phyloP scores from a whole-genome alignment of 2,329 filamentous ascomycete genomes.

The Ophiocordyceps robertsii region DNA sequence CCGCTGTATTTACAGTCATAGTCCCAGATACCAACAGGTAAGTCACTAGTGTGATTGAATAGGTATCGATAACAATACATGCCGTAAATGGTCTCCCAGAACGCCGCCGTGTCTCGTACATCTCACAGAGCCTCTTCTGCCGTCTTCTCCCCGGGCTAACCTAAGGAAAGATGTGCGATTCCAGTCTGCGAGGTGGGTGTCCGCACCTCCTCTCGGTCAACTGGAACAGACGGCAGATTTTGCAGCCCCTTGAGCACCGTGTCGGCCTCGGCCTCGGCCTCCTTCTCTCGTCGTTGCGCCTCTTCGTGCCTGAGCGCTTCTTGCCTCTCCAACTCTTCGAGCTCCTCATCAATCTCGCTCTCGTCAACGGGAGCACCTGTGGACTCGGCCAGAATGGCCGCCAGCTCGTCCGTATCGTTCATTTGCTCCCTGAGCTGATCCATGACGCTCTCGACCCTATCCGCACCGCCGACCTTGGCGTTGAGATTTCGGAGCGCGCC shows the following conservation, averaged over 20 bases:
- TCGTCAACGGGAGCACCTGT: constrained; percentile 53
- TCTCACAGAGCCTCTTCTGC: not conserved
- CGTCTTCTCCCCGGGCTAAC: not conserved
- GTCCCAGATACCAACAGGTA: too few relatives aligned
- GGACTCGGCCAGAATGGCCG: constrained; percentile 57
- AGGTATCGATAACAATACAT: too few relatives aligned
- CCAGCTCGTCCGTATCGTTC: constrained; percentile 69
- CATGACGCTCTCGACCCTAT: constrained; percentile 63
- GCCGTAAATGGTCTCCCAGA: not conserved
- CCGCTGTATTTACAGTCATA: too few relatives aligned
- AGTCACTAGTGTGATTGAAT: too few relatives aligned
- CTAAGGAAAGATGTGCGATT: constrained; percentile 18
- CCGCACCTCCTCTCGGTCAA: constrained; percentile 12
- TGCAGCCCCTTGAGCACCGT: constrained; percentile 40
- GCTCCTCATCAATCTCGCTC: constrained; percentile 73
- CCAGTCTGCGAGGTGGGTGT: constrained; percentile 24
- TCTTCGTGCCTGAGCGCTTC: constrained; percentile 39
- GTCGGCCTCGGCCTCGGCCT: constrained; percentile 31
- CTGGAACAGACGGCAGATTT: constrained; percentile 28
- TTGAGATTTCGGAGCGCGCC: constrained; percentile 62
- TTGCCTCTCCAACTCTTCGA: constrained; percentile 58
- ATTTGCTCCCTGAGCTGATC: constrained; percentile 69
- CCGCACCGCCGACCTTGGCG: constrained; percentile 60
- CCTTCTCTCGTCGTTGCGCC: constrained; percentile 31
- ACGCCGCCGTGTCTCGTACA: not conserved